Evolutionary conservation across 2,329 filamentous ascomycete genomes (phyloP).

Genomic region (Harringtonia aguacate): DNA sequence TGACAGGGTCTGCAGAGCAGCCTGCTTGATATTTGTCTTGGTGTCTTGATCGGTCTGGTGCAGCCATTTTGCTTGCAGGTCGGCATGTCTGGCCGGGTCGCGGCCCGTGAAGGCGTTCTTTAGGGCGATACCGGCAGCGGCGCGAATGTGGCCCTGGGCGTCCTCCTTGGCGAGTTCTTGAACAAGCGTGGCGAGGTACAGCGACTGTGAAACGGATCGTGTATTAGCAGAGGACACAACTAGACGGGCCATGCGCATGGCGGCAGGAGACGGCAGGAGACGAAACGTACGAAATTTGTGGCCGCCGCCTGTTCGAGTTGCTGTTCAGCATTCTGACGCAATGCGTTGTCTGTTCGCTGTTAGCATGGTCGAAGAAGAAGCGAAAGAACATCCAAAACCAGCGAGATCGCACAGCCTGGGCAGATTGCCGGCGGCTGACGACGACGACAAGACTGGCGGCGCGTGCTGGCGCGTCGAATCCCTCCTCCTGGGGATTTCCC

Average conservation of each 20-base stretch:
- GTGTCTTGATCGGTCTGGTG: slow-evolving; percentile 69
- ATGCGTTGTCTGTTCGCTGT: slow-evolving; percentile 59
- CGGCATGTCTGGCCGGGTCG: slow-evolving; percentile 76
- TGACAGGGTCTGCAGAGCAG: slow-evolving; percentile 77
- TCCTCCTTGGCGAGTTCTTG: slow-evolving; percentile 89
- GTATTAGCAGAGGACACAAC: neutral
- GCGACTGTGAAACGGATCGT: slow-evolving; percentile 46
- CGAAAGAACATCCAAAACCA: slow-evolving; percentile 1
- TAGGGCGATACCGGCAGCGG: slow-evolving; percentile 87
- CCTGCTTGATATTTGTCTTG: slow-evolving; percentile 78
- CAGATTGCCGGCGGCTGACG: neutral
- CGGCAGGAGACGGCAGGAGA: slow-evolving; percentile 6
- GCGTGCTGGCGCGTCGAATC: neutral
- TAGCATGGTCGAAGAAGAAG: slow-evolving; percentile 4
- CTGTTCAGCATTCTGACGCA: slow-evolving; percentile 85
- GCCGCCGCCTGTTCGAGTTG: slow-evolving; percentile 89
- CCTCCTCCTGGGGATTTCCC: neutral
- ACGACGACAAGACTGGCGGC: neutral
- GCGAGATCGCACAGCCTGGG: slow-evolving; percentile 10
- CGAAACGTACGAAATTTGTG: slow-evolving; percentile 72
- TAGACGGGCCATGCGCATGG: neutral
- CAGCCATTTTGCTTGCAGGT: slow-evolving; percentile 90
- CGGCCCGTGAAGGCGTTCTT: slow-evolving; percentile 97
- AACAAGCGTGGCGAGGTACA: slow-evolving; percentile 86
- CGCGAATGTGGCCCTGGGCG: slow-evolving; percentile 73